These are phyloP conservation scores for Trichosanthes cucumerina DNA, from an alignment of 306 rosid species.

Conservation along the genomic window DNA sequence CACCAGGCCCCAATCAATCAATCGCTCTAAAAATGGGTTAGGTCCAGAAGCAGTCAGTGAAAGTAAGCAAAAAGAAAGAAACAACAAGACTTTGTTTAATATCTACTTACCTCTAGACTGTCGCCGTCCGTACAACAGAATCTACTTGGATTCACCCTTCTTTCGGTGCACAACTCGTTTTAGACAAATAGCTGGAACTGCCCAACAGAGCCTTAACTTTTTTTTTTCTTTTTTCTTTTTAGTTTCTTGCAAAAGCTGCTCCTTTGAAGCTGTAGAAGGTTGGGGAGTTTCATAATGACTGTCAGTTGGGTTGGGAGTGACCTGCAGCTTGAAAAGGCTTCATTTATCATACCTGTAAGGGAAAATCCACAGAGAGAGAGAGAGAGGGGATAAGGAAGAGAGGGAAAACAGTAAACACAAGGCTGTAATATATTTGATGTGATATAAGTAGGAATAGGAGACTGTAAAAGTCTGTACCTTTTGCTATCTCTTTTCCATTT, in stretches of 20 bases:
- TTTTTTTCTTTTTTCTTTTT: not conserved
- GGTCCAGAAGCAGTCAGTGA: not conserved
- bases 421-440: not conserved
- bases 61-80: not conserved
- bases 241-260: not conserved
- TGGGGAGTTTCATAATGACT: conserved; percentile 7
- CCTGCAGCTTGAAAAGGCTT: conserved; percentile 9
- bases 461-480: not conserved
- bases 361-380: not conserved
- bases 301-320: conserved; percentile 10
- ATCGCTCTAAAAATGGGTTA: not conserved
- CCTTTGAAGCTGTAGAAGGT: conserved; percentile 8
- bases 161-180: conserved; percentile 6
- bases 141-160: conserved; percentile 6
- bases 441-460: conserved; percentile 2
- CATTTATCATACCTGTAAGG: not conserved
- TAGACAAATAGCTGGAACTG: not conserved
- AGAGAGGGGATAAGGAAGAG: not conserved
- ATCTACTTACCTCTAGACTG: not conserved
- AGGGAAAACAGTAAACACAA: not conserved
- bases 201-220: not conserved
- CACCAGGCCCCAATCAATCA: not conserved
- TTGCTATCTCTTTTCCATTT: not conserved
- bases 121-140: not conserved
- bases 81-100: not conserved